Conservation (phyloP, 2,329 filamentous ascomycete genomes). For the Fusarium sp. region DNA sequence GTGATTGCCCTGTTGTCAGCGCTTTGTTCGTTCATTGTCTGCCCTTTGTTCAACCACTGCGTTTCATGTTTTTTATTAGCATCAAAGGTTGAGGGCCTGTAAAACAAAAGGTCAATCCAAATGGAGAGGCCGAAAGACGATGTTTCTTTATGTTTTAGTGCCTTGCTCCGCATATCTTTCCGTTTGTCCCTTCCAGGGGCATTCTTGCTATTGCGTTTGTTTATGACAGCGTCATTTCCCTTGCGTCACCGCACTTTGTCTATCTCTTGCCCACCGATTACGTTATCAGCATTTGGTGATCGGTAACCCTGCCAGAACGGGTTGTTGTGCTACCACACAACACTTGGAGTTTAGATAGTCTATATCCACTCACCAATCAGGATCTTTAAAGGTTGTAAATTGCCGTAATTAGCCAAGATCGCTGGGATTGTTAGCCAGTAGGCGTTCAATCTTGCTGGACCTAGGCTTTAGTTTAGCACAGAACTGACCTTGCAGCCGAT, state of each 20-base stretch:
- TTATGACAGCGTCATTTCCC: background rate
- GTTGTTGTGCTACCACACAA: background rate
- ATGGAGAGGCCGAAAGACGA: background rate
- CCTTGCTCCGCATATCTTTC: background rate
- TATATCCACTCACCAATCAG: background rate
- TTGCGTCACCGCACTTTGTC: background rate
- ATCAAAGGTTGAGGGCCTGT: fast-evolving
- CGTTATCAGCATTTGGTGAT: background rate
- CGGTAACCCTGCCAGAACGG: background rate
- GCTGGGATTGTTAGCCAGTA: background rate
- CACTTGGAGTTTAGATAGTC: background rate
- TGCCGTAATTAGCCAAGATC: background rate
- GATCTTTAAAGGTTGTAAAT: background rate
- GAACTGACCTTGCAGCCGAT: background rate
- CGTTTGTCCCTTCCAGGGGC: background rate
- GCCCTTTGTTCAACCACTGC: background rate
- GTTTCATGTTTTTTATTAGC: background rate
- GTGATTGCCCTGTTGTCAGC: background rate
- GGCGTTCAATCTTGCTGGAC: background rate
- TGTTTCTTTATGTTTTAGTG: background rate
- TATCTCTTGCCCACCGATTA: background rate
- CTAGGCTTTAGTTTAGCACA: background rate
- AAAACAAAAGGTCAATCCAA: fast-evolving
- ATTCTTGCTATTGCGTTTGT: background rate
- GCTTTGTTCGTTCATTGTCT: background rate